These are phyloP conservation scores for Ganoderma sp. DNA, from an alignment of 1,284 basidiomycete species.

Conservation along the genomic window DNA sequence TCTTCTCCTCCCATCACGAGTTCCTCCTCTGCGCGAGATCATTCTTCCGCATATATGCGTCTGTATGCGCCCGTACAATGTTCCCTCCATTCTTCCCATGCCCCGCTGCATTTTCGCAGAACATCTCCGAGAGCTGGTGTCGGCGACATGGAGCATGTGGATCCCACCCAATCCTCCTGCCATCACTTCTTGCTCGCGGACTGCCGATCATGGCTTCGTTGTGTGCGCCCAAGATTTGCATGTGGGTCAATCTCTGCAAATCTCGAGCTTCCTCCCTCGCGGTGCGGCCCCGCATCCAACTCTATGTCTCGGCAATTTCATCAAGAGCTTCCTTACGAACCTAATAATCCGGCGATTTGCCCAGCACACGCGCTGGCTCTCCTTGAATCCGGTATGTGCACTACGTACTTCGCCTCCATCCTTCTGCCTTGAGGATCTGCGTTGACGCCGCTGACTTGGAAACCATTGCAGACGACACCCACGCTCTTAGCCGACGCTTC, in stretches of 20 bases:
- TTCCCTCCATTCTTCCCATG: no score
- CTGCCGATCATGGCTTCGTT: slow-evolving; percentile 11
- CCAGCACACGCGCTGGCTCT: not conserved
- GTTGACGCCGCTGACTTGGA: not conserved
- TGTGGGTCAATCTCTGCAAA: slow-evolving; percentile 9
- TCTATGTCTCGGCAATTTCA: slow-evolving; percentile 13
- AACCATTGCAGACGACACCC: not conserved
- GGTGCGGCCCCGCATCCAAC: slow-evolving; percentile 4
- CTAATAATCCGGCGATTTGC: slow-evolving; percentile 5
- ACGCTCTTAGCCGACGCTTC: not conserved
- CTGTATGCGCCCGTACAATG: not conserved
- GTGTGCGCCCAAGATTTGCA: slow-evolving; percentile 8
- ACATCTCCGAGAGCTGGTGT: not conserved
- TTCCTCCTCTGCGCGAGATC: not conserved
- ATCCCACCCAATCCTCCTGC: not conserved
- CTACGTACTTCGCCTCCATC: not conserved
- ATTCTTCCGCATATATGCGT: slow-evolving; percentile 2
- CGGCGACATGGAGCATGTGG: not conserved
- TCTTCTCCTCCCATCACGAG: slow-evolving; percentile 4
- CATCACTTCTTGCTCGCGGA: slow-evolving; percentile 9
- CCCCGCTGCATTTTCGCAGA: not conserved
- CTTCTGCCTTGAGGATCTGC: not conserved
- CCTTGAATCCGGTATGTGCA: not conserved
- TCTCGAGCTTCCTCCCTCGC: slow-evolving; percentile 10
- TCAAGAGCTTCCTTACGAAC: not conserved